Conservation (phyloP, 306 rosid species). For the Castanea crenata region DNA sequence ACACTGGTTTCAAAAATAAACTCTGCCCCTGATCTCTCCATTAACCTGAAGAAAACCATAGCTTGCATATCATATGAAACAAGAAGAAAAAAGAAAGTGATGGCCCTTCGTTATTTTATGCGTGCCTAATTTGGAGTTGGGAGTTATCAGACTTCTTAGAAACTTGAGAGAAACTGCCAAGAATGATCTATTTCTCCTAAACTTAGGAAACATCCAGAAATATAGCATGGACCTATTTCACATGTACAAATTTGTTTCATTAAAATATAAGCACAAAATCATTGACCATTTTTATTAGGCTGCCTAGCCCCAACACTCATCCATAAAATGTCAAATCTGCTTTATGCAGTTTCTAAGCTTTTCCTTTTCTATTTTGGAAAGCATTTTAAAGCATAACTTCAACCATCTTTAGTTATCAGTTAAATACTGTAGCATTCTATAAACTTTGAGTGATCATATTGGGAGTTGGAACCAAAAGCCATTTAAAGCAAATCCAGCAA, state of each 20-base stretch:
- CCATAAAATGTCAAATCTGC: neutral
- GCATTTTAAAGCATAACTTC: neutral
- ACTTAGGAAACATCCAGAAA: neutral
- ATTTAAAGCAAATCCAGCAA: slow-evolving; percentile 1
- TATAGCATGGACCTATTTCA: too few species aligned
- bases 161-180: neutral
- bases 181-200: neutral
- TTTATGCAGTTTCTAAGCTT: neutral
- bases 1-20: neutral
- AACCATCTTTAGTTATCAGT: too few species aligned
- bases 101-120: neutral
- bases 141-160: neutral
- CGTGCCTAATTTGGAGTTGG: neutral
- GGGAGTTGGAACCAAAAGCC: neutral
- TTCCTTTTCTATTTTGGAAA: neutral
- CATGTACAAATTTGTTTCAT: too few species aligned
- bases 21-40: neutral
- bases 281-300: neutral
- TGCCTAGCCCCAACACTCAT: neutral
- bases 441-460: neutral
- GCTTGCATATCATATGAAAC: neutral
- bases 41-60: neutral
- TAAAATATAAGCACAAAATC: neutral
- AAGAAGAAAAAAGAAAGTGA: neutral
- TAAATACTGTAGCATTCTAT: neutral